Base-by-base conservation (phyloP, 352 stramenopile species). In the Pythium coloratum region DNA sequence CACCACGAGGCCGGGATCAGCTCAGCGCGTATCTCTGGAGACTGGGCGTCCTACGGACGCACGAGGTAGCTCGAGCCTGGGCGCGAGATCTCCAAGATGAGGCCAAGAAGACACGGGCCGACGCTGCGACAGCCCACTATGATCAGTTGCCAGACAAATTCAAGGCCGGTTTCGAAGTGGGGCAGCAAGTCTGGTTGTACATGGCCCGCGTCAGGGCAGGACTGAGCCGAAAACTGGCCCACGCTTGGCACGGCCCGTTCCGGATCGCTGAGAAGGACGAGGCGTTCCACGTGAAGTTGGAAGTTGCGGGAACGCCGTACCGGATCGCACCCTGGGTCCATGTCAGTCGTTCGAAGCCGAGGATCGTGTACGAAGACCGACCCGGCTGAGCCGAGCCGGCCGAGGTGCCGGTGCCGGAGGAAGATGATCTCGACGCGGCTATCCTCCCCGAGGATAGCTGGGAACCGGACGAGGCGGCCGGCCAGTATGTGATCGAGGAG, bases 381-480 rank as follows among this genome's bases (percentile, higher is more conserved):
- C 67, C 67, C 13, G 20, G 6, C 3, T 38, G 33, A 9, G 24
- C 6, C 2, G 40, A 66, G 0, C 61, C 57, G 1, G 60, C 44
- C 20, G n/a, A n/a, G n/a, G n/a, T n/a, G n/a, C n/a, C 26, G 1
- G 40, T 66, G 1, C 49, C 46, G 0, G 50, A 66, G 18, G 36
- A 66, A 4, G 3, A 60, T 16, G 67, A 73, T 18, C 59, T 18
- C 6, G 67, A 73, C 20, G 60, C 38, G 20, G 66, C 66, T 8
- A 46, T 72, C 10, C 26, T 73, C 8, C 67, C 67, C 16, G 67
- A 73, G 50, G 67, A 69, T 50, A 69, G 56, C 20, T 73, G 60
- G 61, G 55, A 36, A 28, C 61, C 57, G 3, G 61, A 69, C 28
- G 13, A 36, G 12, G 16, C 10, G 0, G 13, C 4, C 2, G 46